phyloP scores from a whole-genome alignment of 768 basidiomycete species.

The Galerina marginata region DNA sequence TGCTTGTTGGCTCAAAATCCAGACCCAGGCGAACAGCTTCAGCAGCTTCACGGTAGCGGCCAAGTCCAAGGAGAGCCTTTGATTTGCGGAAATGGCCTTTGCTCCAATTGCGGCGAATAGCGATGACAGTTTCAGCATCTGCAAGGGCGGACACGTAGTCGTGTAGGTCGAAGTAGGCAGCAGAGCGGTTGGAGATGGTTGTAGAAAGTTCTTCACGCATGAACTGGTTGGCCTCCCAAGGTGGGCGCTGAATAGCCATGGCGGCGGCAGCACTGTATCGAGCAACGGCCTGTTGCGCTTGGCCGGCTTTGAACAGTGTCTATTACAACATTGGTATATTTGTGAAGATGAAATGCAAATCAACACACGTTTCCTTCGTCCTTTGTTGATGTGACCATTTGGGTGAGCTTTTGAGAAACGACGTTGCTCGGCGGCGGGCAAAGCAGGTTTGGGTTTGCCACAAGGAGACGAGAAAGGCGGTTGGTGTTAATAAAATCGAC shows the following conservation, averaged over 20 bases:
- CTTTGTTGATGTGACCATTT: constrained; percentile 78
- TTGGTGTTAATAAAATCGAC: constrained; percentile 80
- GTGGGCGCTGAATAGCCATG: constrained; percentile 79
- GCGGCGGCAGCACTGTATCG: constrained; percentile 81
- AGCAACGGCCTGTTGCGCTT: constrained; percentile 72
- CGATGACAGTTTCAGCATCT: constrained; percentile 91
- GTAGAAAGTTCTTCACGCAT: constrained; percentile 92
- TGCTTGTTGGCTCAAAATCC: constrained; percentile 72
- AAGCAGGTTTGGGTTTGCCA: constrained; percentile 68
- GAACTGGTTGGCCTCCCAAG: constrained; percentile 86
- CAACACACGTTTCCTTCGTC: constrained; percentile 92
- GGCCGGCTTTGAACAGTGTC: constrained; percentile 79
- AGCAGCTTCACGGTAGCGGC: constrained; percentile 71
- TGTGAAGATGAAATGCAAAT: neutral
- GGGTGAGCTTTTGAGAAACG: constrained; percentile 74
- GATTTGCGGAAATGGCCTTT: constrained; percentile 97
- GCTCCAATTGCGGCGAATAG: constrained; percentile 85
- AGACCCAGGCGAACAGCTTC: constrained; percentile 85
- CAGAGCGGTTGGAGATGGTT: constrained; percentile 89
- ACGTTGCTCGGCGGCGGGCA: constrained; percentile 86
- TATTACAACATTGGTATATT: constrained; percentile 40
- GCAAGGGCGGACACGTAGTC: constrained; percentile 80
- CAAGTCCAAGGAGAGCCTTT: constrained; percentile 82
- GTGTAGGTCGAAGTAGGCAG: constrained; percentile 78
- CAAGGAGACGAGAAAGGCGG: constrained; percentile 73